A percentile compares a stretch with the other conserved stretches of the same genome.
These are phyloP conservation scores for Xylaria flabelliformis DNA, from an alignment of 495 filamentous ascomycete genomes.

Conservation along the genomic window DNA sequence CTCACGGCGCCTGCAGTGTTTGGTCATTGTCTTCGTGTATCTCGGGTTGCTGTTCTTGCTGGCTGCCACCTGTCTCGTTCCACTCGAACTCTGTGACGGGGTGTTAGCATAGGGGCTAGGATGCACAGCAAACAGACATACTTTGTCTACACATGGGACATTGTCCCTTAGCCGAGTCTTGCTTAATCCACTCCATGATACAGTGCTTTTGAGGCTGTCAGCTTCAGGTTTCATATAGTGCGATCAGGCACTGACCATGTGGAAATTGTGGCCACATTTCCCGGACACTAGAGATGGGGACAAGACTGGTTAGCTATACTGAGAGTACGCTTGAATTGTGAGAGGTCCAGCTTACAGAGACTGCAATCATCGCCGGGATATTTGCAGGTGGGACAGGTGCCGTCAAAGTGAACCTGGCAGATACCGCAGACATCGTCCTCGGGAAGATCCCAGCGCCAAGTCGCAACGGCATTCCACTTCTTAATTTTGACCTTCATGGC, in stretches of 20 bases:
- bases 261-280: slow-evolving; percentile 95
- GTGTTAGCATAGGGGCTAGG: slow-evolving; percentile 12
- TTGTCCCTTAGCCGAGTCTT: slow-evolving; percentile 89
- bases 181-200: slow-evolving; percentile 92
- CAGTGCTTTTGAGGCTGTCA: slow-evolving; percentile 73
- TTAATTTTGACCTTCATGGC: slow-evolving; percentile 93
- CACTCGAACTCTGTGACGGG: slow-evolving; percentile 70
- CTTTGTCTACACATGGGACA: slow-evolving; percentile 99
- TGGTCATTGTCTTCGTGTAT: slow-evolving; percentile 31
- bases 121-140: slow-evolving; percentile 50
- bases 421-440: slow-evolving; percentile 99
- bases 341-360: slow-evolving; percentile 66
- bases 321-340: slow-evolving; percentile 10
- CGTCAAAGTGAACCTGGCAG: slow-evolving; percentile 97
- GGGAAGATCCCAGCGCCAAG: slow-evolving; percentile 97
- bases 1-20: slow-evolving; percentile 20
- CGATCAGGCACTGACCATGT: slow-evolving; percentile 70
- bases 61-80: slow-evolving; percentile 38
- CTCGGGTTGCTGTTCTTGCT: slow-evolving; percentile 32
- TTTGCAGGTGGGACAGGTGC: slow-evolving; percentile 97
- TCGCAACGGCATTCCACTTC: slow-evolving; percentile 90
- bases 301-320: neutral
- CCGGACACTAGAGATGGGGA: slow-evolving; percentile 73
- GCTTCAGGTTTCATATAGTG: slow-evolving; percentile 2
- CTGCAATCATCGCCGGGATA: slow-evolving; percentile 96